Evolutionary conservation across 352 stramenopile genomes (phyloP).

Genomic region (Elongisporangium prolatum): DNA sequence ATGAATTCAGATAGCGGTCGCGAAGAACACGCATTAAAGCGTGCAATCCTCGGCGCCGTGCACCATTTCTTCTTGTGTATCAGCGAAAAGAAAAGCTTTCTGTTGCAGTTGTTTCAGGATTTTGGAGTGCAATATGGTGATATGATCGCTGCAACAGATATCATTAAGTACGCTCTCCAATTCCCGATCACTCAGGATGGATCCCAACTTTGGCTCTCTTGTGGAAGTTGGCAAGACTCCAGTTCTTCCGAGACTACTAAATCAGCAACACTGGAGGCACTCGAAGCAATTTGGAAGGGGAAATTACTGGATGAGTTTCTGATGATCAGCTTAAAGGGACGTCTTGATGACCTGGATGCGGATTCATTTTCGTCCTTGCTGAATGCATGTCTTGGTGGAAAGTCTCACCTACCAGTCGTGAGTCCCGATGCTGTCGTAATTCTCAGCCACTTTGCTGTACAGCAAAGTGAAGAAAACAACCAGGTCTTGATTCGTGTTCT

Average conservation of each 20-base stretch:
- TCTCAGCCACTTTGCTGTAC: constrained; percentile 58
- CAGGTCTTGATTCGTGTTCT: constrained; percentile 54
- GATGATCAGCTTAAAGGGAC: constrained; percentile 73
- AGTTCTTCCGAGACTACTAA: background rate
- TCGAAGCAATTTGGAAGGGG: constrained; percentile 60
- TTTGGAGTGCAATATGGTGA: constrained; percentile 65
- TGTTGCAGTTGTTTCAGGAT: constrained; percentile 67
- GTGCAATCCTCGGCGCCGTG: constrained; percentile 27
- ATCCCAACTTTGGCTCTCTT: constrained; percentile 44
- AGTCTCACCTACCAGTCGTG: constrained; percentile 36
- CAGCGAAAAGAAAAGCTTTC: constrained; percentile 58
- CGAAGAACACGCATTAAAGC: constrained; percentile 14
- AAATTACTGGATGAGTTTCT: constrained; percentile 79
- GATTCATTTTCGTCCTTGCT: constrained; percentile 46
- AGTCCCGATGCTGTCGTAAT: constrained; percentile 71
- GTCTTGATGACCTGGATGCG: constrained; percentile 56
- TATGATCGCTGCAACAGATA: constrained; percentile 43
- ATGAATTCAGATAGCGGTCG: background rate
- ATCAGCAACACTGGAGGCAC: constrained; percentile 14
- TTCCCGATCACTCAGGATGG: constrained; percentile 38
- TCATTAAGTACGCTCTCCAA: constrained; percentile 55
- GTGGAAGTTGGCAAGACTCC: constrained; percentile 44
- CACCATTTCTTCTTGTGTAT: constrained; percentile 50
- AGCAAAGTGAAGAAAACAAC: constrained; percentile 30
- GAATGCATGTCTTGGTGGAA: constrained; percentile 45